Evolutionary conservation across 2,329 filamentous ascomycete species (phyloP), one percentile per base, ranked within the genome.

Genomic region (Neonectria coccinea): DNA sequence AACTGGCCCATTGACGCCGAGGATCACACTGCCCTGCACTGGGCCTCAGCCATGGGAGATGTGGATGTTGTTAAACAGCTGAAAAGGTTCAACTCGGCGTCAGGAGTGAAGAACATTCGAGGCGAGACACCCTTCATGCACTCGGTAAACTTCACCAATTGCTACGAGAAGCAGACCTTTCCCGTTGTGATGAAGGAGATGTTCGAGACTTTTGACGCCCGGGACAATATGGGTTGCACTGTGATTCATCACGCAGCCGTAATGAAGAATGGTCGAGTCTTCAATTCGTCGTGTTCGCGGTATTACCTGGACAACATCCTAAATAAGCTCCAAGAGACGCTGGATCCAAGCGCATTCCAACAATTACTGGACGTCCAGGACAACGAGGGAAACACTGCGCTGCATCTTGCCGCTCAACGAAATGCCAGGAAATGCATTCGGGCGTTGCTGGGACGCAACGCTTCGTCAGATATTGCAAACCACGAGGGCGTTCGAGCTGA

Each of bases 41-140:
- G 96, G 96, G 96, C 94, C 18, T 94, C 93, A 57, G 93, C 96
- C 25, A 99, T 99, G 95, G 96, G 96, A 63, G 96, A 98, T 71
- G 84, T 97, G 31, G 92, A 95, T 53, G 92, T 98, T 16, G 93
- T 97, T 66, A 93, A 91, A 77, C 92, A 97, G 77, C 84, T 99
- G 18, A 91, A 96, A 72, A 86, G 89, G 44, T 93, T 94, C 65
- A 91, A 92, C 45, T 94, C 95, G 11, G 89, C 89, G 65, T 84
- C 93, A 16, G 88, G 89, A 31, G 89, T 90, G 3, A 86, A 91
- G 58, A 94, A 94, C 61, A 81, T 87, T 48, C 84, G 89, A 20
- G 91, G 91, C 62, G 95, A 98, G 79, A 98, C 96, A 0, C 95
- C 96, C 0, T 87, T 99, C 39, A 97, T 99, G 88, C 91, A 94